These are phyloP conservation scores for Fusarium verticillioides DNA, from an alignment of 2,329 filamentous ascomycete species.

Conservation along the genomic window DNA sequence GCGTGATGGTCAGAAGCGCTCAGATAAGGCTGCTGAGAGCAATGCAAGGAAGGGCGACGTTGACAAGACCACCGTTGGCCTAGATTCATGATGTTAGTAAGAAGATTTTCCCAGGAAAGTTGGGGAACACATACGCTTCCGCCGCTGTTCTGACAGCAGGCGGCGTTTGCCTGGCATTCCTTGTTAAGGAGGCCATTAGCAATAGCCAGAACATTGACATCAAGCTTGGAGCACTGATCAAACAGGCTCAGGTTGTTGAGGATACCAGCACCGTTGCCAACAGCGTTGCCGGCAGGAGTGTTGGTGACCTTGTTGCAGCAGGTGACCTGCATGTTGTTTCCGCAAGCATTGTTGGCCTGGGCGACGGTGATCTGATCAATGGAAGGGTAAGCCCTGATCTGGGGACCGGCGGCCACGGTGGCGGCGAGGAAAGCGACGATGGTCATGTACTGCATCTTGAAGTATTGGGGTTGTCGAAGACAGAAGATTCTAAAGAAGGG, in stretches of 20 bases:
- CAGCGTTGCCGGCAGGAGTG: not conserved
- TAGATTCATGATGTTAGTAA: not conserved
- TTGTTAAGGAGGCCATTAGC: constrained; percentile 8
- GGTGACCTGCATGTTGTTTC: constrained; percentile 1
- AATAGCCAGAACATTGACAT: not conserved
- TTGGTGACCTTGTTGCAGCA: constrained; percentile 16
- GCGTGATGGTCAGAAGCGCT: not conserved
- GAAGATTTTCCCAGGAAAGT: rapidly evolving
- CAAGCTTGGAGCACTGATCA: constrained; percentile 3
- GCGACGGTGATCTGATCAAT: constrained; percentile 1
- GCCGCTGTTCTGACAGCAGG: constrained; percentile 5
- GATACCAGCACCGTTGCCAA: not conserved
- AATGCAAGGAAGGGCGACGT: constrained; percentile 1
- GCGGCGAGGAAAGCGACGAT: constrained; percentile 6
- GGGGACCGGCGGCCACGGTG: not conserved
- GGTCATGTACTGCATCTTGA: constrained; percentile 5
- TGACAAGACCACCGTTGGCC: constrained; percentile 3
- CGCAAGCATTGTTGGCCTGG: constrained; percentile 2
- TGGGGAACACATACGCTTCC: not conserved
- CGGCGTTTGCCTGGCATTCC: constrained; percentile 6
- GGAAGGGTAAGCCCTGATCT: not conserved
- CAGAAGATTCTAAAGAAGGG: not conserved
- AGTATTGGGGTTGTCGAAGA: not conserved
- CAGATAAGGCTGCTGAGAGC: not conserved
- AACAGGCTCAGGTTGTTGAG: constrained; percentile 1